phyloP scores from a whole-genome alignment of 1,284 basidiomycete species.

The Cystobasidiaceae sp. region DNA sequence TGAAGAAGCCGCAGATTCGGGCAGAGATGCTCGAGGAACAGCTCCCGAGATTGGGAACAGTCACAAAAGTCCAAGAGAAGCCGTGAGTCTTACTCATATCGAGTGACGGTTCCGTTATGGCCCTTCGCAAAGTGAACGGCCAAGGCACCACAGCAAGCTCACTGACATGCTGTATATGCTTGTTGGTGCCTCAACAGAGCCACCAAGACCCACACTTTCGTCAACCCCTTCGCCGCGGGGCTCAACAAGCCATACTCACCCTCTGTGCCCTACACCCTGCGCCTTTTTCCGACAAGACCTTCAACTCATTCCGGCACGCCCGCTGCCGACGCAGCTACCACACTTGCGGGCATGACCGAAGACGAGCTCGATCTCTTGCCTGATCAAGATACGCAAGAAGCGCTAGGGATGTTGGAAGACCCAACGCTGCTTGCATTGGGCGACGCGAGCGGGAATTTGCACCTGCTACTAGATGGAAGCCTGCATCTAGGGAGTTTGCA shows the following conservation, averaged over 20 bases:
- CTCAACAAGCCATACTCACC: slow-evolving; percentile 2
- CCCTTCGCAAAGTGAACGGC: too few species aligned
- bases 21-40: not conserved
- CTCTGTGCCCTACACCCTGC: not conserved
- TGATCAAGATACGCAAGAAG: not conserved
- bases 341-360: not conserved
- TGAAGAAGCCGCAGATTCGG: not conserved
- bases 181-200: too few species aligned
- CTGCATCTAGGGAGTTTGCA: not conserved
- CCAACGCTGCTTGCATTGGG: slow-evolving; percentile 7
- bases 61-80: slow-evolving; percentile 15
- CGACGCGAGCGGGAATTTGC: slow-evolving; percentile 9
- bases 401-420: not conserved
- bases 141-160: too few species aligned
- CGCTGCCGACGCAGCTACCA: not conserved
- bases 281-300: not conserved
- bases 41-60: not conserved
- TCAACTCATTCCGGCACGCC: not conserved
- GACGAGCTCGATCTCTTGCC: slow-evolving; percentile 6
- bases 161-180: too few species aligned
- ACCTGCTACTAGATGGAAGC: slow-evolving; percentile 3
- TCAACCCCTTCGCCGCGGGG: slow-evolving; percentile 12
- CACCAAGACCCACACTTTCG: not conserved
- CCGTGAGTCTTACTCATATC: not conserved
- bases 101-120: too few species aligned